Conservation (phyloP, 73 alveolate genomes). For the Blepharisma stoltei region DNA sequence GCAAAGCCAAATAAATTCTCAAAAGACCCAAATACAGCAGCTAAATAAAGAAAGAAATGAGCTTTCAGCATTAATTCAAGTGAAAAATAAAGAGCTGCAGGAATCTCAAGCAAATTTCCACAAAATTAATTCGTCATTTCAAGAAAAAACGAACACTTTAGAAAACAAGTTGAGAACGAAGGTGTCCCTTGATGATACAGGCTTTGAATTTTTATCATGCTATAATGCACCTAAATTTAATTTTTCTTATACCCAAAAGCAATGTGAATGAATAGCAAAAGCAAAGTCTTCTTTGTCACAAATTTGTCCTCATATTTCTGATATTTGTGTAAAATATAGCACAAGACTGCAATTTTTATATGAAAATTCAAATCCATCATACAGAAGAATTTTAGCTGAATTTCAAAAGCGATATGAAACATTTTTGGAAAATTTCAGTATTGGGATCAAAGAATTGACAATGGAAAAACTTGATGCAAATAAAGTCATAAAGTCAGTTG, state of each 20-base stretch:
- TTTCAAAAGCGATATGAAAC: not conserved
- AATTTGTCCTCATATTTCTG: not conserved
- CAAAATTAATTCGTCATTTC: not conserved
- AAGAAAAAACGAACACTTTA: not conserved
- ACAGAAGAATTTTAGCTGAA: not conserved
- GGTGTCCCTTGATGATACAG: not conserved
- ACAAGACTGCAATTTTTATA: not conserved
- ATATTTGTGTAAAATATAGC: not conserved
- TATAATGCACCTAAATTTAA: not conserved
- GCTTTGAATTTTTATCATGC: not conserved
- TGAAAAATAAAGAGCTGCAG: not conserved
- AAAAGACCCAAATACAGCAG: not conserved
- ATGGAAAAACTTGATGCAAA: not conserved
- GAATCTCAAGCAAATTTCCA: not conserved
- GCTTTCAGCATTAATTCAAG: not conserved
- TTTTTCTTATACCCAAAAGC: not conserved
- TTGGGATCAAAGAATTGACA: not conserved
- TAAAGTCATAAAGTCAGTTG: not conserved
- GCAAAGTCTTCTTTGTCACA: not conserved
- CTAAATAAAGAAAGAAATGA: not conserved
- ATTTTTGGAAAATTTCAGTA: not conserved
- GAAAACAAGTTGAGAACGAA: not conserved
- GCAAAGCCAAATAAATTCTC: not conserved
- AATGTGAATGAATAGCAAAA: not conserved
- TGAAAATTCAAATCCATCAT: not conserved